Evolutionary conservation across 1,139 yeast genomes (phyloP), one percentile per base, ranked within the genome.

Genomic region (Casaregolazyma suthepensis): DNA sequence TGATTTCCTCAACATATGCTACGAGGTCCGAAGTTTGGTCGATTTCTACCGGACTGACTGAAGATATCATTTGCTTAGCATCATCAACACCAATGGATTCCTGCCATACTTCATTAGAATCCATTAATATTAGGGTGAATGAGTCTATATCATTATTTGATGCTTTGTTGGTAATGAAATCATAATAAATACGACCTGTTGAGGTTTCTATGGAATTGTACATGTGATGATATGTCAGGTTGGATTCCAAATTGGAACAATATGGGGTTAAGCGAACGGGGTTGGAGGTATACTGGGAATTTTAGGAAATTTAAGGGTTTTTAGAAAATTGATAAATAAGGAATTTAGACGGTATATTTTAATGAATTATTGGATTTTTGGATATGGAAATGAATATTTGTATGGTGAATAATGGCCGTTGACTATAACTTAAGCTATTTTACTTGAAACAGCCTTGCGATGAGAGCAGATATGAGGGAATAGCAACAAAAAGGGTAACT

Each of bases 11-110:
- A 23, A 22, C n/a, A 19, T 47, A 47, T n/a, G 37, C 50, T 6
- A 22, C 17, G 17, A 47, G 50, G 20, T 47, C 37, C n/a, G 18
- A 15, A 10, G 20, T 15, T 13, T n/a, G 38, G 12, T 23, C 17
- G n/a, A 47, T 35, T n/a, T 47, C 50, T 2, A 47, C 42, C 22
- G 50, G 50, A 40, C 50, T 47, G 35, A 38, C 35, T 20, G 20
- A 9, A n/a, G 45, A 26, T 19, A 38, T 26, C 20, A 35, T 35
- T 15, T 35, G 40, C 13, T 35, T 35, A 4, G 40, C 40, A 35
- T 35, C 40, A n/a, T 35, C 40, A 35, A 13, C 40, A n/a, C 40
- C 13, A 13, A 35, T 15, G 17, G 40, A 35, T 15, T 35, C 9
- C 13, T 35, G 40, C 40, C 40, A 35, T 2, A n/a, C 40, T 2